Base-by-base conservation (phyloP, 352 stramenopile species). In the Phytopythium chamaehyphon region DNA sequence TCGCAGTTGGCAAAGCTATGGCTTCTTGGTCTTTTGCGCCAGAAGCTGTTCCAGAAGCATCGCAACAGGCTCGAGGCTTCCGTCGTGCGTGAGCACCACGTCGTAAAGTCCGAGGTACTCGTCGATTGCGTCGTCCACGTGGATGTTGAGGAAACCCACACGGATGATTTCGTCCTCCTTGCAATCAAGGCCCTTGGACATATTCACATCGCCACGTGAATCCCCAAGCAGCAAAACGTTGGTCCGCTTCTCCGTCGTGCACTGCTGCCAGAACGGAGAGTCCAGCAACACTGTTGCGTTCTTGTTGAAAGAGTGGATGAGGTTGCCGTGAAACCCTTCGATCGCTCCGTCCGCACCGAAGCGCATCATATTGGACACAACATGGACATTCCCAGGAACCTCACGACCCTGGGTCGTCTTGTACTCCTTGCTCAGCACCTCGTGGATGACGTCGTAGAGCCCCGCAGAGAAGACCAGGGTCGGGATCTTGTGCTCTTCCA, bases 251-350 rank as follows among this genome's bases (percentile, higher is more conserved):
- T 86, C 66, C 24, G 69, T 45, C 36, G 81, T 52, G 19, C 63
- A 83, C 28, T 76, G 57, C 12, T 70, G 26, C 64, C 71, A 82
- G 40, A 91, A 88, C 24, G 66, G 57, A n/a, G 74, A 86, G 40
- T 83, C 69, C 6, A 75, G 54, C 40, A 88, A 21, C 37, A 91
- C 76, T n/a, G 62, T 69, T 14, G 77, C 73, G 46, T 83, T 91
- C 59, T 91, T 91, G 71, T 89, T 91, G 23, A 86, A 66, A 43
- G 72, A 84, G 54, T 91, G 76, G 54, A 91, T 91, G 14, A 86
- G 26, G 49, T 61, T 69, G 18, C 76, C 77, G 12, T 88, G 51
- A 54, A 91, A 88, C 40, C 63, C 71, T 43, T 76, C 52, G 47
- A 85, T 64, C 0, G 59, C 36, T 3, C 73, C 77, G 0, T 64